phyloP scores from a whole-genome alignment of 768 basidiomycete species.

The Hortiboletus campestris region DNA sequence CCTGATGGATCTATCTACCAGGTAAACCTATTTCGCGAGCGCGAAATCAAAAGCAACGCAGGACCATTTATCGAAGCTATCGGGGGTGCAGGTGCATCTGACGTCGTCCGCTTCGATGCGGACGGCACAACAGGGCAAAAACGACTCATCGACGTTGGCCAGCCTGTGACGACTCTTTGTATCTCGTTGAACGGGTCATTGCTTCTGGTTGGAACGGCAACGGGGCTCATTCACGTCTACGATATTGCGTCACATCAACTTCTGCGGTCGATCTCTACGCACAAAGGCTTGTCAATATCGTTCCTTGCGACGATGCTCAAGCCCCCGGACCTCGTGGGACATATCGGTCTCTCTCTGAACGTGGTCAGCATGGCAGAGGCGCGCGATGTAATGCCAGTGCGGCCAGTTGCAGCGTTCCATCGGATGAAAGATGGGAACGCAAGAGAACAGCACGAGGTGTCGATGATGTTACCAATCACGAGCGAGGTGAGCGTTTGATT shows the following conservation, averaged over 20 bases:
- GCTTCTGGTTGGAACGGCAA: slow-evolving; percentile 77
- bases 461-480: slow-evolving; percentile 55
- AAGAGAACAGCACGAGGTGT: slow-evolving; percentile 68
- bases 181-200: slow-evolving; percentile 77
- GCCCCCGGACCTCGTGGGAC: slow-evolving; percentile 84
- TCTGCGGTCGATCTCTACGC: slow-evolving; percentile 74
- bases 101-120: slow-evolving; percentile 67
- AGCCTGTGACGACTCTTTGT: slow-evolving; percentile 68
- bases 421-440: slow-evolving; percentile 65
- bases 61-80: slow-evolving; percentile 60
- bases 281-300: slow-evolving; percentile 67
- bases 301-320: slow-evolving; percentile 76
- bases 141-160: slow-evolving; percentile 66
- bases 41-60: slow-evolving; percentile 49
- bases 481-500: slow-evolving; percentile 35
- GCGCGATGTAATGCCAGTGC: slow-evolving; percentile 63
- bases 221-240: slow-evolving; percentile 75
- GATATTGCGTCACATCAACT: slow-evolving; percentile 90
- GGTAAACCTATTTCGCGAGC: slow-evolving; percentile 72
- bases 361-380: slow-evolving; percentile 35
- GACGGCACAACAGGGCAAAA: slow-evolving; percentile 46
- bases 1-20: slow-evolving; percentile 73
- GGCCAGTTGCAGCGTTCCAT: slow-evolving; percentile 68
- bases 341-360: slow-evolving; percentile 56
- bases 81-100: slow-evolving; percentile 69